phyloP scores from a whole-genome alignment of 2,329 filamentous ascomycete species.

The Calonectria crousiana region DNA sequence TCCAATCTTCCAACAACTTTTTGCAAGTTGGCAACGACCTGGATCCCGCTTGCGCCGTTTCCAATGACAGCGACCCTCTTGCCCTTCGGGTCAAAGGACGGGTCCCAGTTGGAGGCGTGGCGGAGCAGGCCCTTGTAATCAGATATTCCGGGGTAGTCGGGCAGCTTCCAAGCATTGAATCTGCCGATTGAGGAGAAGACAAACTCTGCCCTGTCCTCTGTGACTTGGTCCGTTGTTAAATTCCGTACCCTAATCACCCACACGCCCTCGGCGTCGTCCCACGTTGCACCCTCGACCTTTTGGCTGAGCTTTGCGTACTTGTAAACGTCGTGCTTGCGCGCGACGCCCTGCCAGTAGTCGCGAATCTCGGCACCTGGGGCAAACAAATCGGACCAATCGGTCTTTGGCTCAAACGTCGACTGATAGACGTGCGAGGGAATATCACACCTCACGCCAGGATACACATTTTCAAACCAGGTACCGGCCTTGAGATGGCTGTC shows the following conservation, averaged over 20 bases:
- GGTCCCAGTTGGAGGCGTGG: slow-evolving; percentile 73
- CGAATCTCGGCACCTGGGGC: slow-evolving; percentile 75
- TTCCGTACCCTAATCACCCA: slow-evolving; percentile 68
- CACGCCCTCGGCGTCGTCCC: slow-evolving; percentile 62
- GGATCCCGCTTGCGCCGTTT: slow-evolving; percentile 73
- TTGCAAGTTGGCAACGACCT: slow-evolving; percentile 67
- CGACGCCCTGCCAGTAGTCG: slow-evolving; percentile 74
- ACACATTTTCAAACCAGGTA: slow-evolving; percentile 68
- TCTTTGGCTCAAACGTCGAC: slow-evolving; percentile 75
- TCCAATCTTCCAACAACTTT: slow-evolving; percentile 64
- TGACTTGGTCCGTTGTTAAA: slow-evolving; percentile 51
- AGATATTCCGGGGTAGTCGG: slow-evolving; percentile 69
- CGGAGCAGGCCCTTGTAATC: slow-evolving; percentile 67
- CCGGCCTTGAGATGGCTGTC: slow-evolving; percentile 53
- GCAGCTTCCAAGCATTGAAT: slow-evolving; percentile 75
- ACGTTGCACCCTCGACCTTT: slow-evolving; percentile 66
- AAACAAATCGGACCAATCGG: slow-evolving; percentile 77
- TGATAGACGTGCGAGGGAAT: slow-evolving; percentile 79
- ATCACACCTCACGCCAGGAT: slow-evolving; percentile 76
- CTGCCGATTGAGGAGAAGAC: slow-evolving; percentile 73
- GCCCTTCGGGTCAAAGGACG: slow-evolving; percentile 58
- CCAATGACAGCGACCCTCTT: slow-evolving; percentile 71
- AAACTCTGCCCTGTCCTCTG: slow-evolving; percentile 67
- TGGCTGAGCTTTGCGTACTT: slow-evolving; percentile 66
- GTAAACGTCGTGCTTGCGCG: slow-evolving; percentile 74